A percentile compares a stretch with the other conserved stretches of the same genome.
phyloP scores from a whole-genome alignment of 2,329 filamentous ascomycete species.

The Clarireedia paspali region DNA sequence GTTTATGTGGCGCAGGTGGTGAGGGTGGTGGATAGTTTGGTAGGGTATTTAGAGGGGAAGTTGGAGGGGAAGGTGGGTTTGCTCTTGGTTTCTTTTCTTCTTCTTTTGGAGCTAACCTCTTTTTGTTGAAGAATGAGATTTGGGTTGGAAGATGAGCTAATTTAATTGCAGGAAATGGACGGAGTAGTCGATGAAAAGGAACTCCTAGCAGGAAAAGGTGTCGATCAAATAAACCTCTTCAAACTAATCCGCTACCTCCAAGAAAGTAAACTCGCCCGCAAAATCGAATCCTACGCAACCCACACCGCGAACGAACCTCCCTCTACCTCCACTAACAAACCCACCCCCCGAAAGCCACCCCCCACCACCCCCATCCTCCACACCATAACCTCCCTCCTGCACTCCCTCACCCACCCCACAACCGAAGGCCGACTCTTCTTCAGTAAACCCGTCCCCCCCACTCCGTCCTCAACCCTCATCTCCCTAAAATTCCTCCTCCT shows the following conservation, averaged over 20 bases:
- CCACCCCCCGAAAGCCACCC: conserved; percentile 20
- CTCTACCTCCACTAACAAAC: conserved; percentile 16
- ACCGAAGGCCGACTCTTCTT: conserved; percentile 60
- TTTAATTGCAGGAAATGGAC: conserved; percentile 38
- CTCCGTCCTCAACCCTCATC: conserved; percentile 29
- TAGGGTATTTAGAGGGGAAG: conserved; percentile 55
- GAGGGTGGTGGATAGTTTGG: conserved; percentile 72
- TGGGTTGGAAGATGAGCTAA: neutral
- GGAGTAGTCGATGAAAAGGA: conserved; percentile 63
- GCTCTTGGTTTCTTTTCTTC: neutral
- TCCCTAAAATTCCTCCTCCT: conserved; percentile 80
- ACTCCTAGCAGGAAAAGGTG: conserved; percentile 73
- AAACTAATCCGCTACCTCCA: conserved; percentile 83
- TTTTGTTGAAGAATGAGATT: neutral
- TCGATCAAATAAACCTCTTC: conserved; percentile 92
- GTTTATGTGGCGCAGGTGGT: conserved; percentile 86
- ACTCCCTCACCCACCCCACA: conserved; percentile 80
- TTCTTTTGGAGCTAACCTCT: neutral
- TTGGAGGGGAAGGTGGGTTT: conserved; percentile 39
- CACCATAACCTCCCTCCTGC: conserved; percentile 61
- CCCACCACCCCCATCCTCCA: conserved; percentile 29
- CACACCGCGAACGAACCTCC: conserved; percentile 33
- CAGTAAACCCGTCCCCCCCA: conserved; percentile 34
- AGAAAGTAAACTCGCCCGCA: conserved; percentile 86
- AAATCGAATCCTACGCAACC: conserved; percentile 81